These are phyloP conservation scores for Botrytis hyacinthi DNA, from an alignment of 2,329 filamentous ascomycete genomes.

Conservation along the genomic window DNA sequence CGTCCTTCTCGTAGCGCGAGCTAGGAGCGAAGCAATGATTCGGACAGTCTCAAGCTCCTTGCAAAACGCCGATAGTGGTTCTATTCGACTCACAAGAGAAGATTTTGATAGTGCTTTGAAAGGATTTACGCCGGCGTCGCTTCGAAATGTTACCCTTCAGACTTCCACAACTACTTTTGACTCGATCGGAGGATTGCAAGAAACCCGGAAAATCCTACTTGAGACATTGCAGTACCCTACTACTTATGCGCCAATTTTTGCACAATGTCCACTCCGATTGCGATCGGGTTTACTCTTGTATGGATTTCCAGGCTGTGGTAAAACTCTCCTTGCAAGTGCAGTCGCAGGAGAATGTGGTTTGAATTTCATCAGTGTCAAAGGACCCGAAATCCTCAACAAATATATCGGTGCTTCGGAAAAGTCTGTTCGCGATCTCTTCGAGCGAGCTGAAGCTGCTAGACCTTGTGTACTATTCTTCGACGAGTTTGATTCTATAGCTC, in stretches of 20 bases:
- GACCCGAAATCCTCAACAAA: constrained; percentile 97
- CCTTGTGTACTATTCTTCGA: constrained; percentile 98
- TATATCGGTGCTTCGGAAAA: constrained; percentile 98
- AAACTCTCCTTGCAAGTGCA: constrained; percentile 90
- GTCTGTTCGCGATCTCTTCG: constrained; percentile 90
- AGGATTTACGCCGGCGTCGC: constrained; percentile 90
- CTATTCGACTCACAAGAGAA: constrained; percentile 63
- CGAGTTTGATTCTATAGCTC: constrained; percentile 96
- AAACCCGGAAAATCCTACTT: constrained; percentile 85
- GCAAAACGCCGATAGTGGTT: constrained; percentile 46
- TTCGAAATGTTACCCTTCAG: constrained; percentile 91
- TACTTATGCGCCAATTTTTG: constrained; percentile 96
- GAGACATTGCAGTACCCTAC: constrained; percentile 97
- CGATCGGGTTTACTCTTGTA: constrained; percentile 91
- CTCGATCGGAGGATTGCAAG: constrained; percentile 82
- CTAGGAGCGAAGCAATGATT: constrained; percentile 89
- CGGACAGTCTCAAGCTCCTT: constrained; percentile 61
- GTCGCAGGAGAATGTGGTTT: constrained; percentile 97
- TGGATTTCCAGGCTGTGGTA: constrained; percentile 93
- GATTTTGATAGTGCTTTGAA: constrained; percentile 85
- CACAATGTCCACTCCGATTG: constrained; percentile 89
- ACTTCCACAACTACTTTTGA: constrained; percentile 90
- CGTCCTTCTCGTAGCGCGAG: constrained; percentile 78
- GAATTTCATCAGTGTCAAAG: constrained; percentile 98
- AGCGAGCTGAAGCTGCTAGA: constrained; percentile 82